phyloP scores from a whole-genome alignment of 78 protist genomes.

The Thecamonas trahens region DNA sequence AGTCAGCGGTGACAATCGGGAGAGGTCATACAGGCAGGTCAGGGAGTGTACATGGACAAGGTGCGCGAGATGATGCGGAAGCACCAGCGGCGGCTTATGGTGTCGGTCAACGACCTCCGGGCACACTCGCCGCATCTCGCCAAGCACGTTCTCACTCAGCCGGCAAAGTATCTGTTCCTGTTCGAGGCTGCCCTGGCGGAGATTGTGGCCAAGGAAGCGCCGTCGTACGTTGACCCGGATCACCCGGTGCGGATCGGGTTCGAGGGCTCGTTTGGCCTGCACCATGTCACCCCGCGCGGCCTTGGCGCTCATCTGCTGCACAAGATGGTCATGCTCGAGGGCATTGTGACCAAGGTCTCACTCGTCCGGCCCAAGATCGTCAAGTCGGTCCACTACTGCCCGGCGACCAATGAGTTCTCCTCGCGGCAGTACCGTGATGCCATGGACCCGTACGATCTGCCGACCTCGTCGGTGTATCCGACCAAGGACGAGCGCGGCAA shows the following conservation, averaged over 20 bases:
- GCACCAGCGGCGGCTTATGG: conserved; percentile 10
- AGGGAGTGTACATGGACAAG: neutral
- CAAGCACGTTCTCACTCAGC: neutral
- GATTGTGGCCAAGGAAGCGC: neutral
- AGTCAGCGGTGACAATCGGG: no score
- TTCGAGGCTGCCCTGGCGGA: conserved; percentile 47
- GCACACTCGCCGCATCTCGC: neutral
- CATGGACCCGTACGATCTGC: conserved; percentile 17
- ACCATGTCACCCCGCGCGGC: conserved; percentile 86
- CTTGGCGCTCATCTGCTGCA: conserved; percentile 67
- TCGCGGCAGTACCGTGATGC: conserved; percentile 67
- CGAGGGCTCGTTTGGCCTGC: conserved; percentile 82
- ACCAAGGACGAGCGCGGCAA: conserved; percentile 74
- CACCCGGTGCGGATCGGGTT: conserved; percentile 64
- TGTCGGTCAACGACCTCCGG: conserved; percentile 38
- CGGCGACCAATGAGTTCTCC: conserved; percentile 30
- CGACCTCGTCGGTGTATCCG: neutral
- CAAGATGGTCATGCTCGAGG: conserved; percentile 83
- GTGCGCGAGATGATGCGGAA: conserved; percentile 8
- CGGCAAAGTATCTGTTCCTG: conserved; percentile 20
- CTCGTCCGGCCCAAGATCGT: conserved; percentile 71
- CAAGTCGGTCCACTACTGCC: conserved; percentile 88
- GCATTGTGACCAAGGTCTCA: conserved; percentile 87
- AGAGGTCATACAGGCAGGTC: neutral
- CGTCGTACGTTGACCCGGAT: neutral